Percentiles rank a stretch among this genome's conserved stretches.
Conservation (phyloP, 306 rosid species). For the Psophocarpus tetragonolobus region DNA sequence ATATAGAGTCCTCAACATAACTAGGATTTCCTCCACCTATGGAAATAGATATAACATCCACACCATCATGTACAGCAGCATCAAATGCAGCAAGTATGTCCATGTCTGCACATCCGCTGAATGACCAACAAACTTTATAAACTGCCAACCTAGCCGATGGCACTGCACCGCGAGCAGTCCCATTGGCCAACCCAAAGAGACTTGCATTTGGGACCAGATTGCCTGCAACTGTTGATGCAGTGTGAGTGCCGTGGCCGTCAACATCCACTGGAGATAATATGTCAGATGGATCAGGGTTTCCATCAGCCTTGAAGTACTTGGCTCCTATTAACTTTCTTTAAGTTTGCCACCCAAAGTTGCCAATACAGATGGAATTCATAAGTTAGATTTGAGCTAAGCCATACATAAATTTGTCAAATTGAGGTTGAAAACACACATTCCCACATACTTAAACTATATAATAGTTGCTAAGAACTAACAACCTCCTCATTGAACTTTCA, state of each 20-base stretch:
- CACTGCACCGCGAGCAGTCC: slow-evolving; percentile 80
- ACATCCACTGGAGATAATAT: slow-evolving; percentile 69
- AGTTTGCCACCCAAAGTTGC: slow-evolving; percentile 6
- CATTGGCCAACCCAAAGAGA: slow-evolving; percentile 82
- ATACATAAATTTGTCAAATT: background rate
- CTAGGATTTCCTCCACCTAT: slow-evolving; percentile 64
- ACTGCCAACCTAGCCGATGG: slow-evolving; percentile 83
- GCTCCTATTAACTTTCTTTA: slow-evolving; percentile 91
- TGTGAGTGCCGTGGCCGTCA: slow-evolving; percentile 91
- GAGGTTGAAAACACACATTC: background rate
- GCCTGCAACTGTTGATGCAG: slow-evolving; percentile 80
- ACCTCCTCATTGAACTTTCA: slow-evolving; percentile 4
- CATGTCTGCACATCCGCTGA: slow-evolving; percentile 77
- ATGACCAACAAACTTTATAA: slow-evolving; percentile 88
- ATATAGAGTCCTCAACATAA: slow-evolving; percentile 52
- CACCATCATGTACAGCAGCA: slow-evolving; percentile 87
- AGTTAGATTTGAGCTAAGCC: slow-evolving; percentile 29
- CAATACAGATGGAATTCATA: slow-evolving; percentile 22
- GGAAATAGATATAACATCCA: slow-evolving; percentile 86
- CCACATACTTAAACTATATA: background rate
- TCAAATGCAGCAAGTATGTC: slow-evolving; percentile 90
- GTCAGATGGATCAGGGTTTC: slow-evolving; percentile 51
- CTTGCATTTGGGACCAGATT: slow-evolving; percentile 54
- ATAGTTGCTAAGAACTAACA: background rate
- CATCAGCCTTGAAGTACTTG: slow-evolving; percentile 79